Base-by-base conservation (phyloP, 805 yeast species). In the Pachysolen tannophilus region DNA sequence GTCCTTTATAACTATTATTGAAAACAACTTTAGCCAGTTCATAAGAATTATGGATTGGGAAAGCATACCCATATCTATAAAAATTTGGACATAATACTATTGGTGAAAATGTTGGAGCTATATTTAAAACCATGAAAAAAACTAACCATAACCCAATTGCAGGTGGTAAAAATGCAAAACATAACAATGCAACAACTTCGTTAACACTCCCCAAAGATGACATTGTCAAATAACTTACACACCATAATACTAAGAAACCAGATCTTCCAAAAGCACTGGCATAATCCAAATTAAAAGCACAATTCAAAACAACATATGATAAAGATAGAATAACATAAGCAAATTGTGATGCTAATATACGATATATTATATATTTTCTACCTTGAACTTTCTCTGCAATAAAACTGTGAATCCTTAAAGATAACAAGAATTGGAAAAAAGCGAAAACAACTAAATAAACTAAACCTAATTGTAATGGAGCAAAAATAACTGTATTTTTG, bases 221-320 rank as follows among this genome's bases (percentile, higher is more conserved):
- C 83, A 83, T 76, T 6, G 83, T 69, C 35, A 83, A 45, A 52
- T 61, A 83, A 6, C 75, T 65, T 25, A 75, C 44, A 70, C 78
- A 65, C 92, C 92, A 83, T 43, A 70, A 71, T 2, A 82, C 77
- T 29, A 83, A 65, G 54, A 82, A 82, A 0, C 94, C 94, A 5
- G 76, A 72, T 19, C 56, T 63, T 3, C 85, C 85, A 59, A 74
- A 82, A 0, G 83, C 58, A 3, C 35, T 47, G 10, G 72, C 65
- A 50, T 78, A 70, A 45, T 74, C 70, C 20, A 80, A 66, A 47
- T 80, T 85, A 62, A 75, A 78, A 1, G 83, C 84, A 13, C 80
- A 70, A 26, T 83, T 68, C 5, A 83, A 74, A 23, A 74, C 56
- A 18, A 78, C 65, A 46, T 70, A 72, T 32, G 73, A 69, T 26